phyloP scores from a whole-genome alignment of 371 early-diverging fungal species.

The Lichtheimia hyalospora region DNA sequence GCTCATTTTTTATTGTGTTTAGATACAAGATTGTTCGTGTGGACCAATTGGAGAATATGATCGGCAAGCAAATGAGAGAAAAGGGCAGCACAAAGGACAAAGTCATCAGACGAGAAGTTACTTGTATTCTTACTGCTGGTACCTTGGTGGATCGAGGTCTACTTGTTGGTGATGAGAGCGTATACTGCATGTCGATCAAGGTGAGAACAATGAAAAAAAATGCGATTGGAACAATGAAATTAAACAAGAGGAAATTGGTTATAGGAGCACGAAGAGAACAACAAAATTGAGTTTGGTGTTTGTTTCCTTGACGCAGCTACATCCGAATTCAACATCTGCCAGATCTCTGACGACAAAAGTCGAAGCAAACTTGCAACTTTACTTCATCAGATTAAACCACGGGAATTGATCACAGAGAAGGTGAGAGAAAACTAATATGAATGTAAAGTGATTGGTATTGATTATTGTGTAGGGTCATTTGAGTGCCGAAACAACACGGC shows the following conservation, averaged over 20 bases:
- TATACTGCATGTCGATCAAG: slow-evolving; percentile 93
- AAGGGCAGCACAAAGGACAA: slow-evolving; percentile 66
- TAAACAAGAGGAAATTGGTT: too few species aligned
- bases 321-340: slow-evolving; percentile 82
- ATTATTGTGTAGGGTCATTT: slow-evolving; percentile 47
- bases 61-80: slow-evolving; percentile 90
- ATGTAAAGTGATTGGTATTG: not conserved
- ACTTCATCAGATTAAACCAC: slow-evolving; percentile 88
- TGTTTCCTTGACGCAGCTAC: slow-evolving; percentile 96
- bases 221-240: too few species aligned
- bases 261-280: slow-evolving; percentile 42
- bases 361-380: slow-evolving; percentile 91
- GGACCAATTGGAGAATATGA: slow-evolving; percentile 97
- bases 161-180: slow-evolving; percentile 84
- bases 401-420: slow-evolving; percentile 86
- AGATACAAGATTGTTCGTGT: slow-evolving; percentile 94
- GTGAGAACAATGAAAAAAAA: slow-evolving; percentile 25
- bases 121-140: slow-evolving; percentile 92
- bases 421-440: slow-evolving; percentile 13
- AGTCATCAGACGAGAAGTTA: slow-evolving; percentile 95
- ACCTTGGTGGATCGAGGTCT: slow-evolving; percentile 92
- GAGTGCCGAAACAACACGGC: slow-evolving; percentile 61
- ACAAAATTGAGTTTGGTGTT: slow-evolving; percentile 67
- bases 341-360: slow-evolving; percentile 85
- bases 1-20: not conserved